These are phyloP conservation scores for Apophysomyces trapeziformis DNA, from an alignment of 371 early-diverging fungal species.

Conservation along the genomic window DNA sequence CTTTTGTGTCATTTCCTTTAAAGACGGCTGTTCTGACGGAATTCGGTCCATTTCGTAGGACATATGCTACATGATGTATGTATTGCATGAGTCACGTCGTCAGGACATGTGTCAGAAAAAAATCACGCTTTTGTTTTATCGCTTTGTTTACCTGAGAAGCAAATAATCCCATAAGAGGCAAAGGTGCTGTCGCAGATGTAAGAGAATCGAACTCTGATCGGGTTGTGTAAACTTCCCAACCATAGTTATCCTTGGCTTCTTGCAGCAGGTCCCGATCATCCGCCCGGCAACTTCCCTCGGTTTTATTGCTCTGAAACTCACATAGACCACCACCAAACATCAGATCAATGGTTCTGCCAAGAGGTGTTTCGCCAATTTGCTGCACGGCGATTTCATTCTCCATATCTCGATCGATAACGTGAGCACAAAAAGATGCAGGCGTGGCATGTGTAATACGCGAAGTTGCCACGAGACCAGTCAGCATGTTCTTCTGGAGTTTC, in stretches of 20 bases:
- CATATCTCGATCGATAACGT: slow-evolving; percentile 75
- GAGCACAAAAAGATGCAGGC: slow-evolving; percentile 81
- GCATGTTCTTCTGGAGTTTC: slow-evolving; percentile 69
- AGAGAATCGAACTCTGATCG: slow-evolving; percentile 66
- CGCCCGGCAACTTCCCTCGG: slow-evolving; percentile 67
- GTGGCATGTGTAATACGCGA: slow-evolving; percentile 93
- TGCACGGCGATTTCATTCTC: slow-evolving; percentile 88
- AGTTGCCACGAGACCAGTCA: slow-evolving; percentile 92
- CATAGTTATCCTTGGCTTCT: slow-evolving; percentile 54
- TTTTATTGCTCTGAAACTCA: slow-evolving; percentile 73
- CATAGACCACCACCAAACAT: slow-evolving; percentile 94
- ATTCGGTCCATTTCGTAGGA: slow-evolving; percentile 82
- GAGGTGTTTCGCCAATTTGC: slow-evolving; percentile 82
- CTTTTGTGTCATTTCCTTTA: slow-evolving; percentile 75
- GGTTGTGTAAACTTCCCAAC: slow-evolving; percentile 59
- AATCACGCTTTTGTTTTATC: not conserved
- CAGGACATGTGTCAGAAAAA: not conserved
- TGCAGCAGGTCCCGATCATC: slow-evolving; percentile 70
- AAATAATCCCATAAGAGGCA: slow-evolving; percentile 86
- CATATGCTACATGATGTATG: slow-evolving; percentile 61
- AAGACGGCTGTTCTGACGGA: slow-evolving; percentile 62
- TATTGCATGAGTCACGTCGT: no score
- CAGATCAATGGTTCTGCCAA: slow-evolving; percentile 84
- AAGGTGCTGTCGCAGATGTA: slow-evolving; percentile 22
- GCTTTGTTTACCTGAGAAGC: slow-evolving; percentile 50